Percentiles rank a stretch among this genome's conserved stretches.
Evolutionary conservation across 306 rosid species (phyloP).

Genomic region (Pterocarpus macrocarpus): DNA sequence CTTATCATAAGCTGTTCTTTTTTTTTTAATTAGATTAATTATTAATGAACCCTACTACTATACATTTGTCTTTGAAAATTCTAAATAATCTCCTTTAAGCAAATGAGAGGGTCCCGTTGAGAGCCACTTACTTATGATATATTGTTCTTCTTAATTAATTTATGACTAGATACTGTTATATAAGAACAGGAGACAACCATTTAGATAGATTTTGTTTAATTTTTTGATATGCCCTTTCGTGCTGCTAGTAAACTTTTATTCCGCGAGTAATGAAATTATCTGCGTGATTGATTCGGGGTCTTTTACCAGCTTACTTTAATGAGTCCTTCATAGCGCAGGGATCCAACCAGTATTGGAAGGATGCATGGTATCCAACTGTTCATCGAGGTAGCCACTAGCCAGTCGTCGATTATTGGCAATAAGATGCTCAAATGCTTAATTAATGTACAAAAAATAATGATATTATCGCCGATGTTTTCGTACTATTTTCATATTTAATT

Average conservation of each 20-base stretch:
- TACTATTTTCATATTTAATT: neutral
- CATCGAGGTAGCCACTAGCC: conserved; percentile 1
- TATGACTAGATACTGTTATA: conserved; percentile 1
- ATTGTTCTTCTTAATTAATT: neutral
- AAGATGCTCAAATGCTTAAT: neutral
- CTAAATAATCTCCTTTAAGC: neutral
- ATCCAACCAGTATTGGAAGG: neutral
- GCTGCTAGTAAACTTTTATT: neutral
- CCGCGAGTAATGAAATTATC: neutral
- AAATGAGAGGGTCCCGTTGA: neutral
- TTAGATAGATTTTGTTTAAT: neutral
- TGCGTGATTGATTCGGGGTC: neutral
- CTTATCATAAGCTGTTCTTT: neutral
- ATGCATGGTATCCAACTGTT: conserved; percentile 14
- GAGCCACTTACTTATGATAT: neutral
- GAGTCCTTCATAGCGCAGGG: neutral
- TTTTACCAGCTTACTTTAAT: neutral
- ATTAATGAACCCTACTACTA: neutral
- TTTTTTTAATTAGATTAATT: neutral
- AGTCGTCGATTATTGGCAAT: neutral
- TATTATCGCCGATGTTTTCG: neutral
- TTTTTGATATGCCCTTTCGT: neutral
- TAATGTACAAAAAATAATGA: neutral
- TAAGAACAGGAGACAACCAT: conserved; percentile 9
- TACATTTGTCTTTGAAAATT: conserved; percentile 13